A percentile compares a stretch with the other conserved stretches of the same genome.
Evolutionary conservation across 176 grass and related monocot genomes (phyloP).

Genomic region (Triticum monococcum): DNA sequence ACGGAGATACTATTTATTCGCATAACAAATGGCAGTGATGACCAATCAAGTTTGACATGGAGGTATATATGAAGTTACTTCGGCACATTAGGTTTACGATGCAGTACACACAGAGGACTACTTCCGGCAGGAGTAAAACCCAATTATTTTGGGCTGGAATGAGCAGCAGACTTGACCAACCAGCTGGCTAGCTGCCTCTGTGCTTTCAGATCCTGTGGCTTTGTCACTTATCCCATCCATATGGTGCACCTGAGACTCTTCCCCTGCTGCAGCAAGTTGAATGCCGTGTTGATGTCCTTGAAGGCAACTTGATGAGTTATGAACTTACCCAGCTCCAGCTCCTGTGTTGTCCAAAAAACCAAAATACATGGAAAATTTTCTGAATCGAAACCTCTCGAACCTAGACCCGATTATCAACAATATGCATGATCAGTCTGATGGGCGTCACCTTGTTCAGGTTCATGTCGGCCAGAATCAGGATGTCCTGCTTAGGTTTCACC

Average conservation of each 20-base stretch:
- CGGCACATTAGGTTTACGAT: neutral
- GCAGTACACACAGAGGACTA: no score
- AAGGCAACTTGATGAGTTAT: constrained; percentile 73
- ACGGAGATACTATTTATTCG: neutral
- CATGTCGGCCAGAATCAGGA: no score
- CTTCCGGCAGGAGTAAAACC: neutral
- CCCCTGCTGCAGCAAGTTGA: constrained; percentile 70
- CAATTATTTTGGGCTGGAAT: constrained; percentile 11
- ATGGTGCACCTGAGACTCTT: constrained; percentile 85
- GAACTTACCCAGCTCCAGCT: constrained; percentile 79
- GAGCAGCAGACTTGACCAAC: constrained; percentile 1
- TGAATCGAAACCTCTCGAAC: neutral
- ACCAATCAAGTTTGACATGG: neutral
- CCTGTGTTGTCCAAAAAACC: constrained; percentile 22
- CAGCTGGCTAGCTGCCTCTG: neutral
- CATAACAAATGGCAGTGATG: neutral
- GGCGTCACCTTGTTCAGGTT: no score
- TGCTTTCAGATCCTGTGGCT: neutral
- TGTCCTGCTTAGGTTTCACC: no score
- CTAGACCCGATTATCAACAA: neutral
- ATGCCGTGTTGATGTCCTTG: constrained; percentile 80
- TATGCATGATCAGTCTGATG: neutral
- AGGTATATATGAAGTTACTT: neutral
- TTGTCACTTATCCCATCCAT: constrained; percentile 82
- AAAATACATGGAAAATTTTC: neutral